These are phyloP conservation scores for Calonectria multiphialidica DNA, from an alignment of 2,329 filamentous ascomycete species.

Conservation along the genomic window DNA sequence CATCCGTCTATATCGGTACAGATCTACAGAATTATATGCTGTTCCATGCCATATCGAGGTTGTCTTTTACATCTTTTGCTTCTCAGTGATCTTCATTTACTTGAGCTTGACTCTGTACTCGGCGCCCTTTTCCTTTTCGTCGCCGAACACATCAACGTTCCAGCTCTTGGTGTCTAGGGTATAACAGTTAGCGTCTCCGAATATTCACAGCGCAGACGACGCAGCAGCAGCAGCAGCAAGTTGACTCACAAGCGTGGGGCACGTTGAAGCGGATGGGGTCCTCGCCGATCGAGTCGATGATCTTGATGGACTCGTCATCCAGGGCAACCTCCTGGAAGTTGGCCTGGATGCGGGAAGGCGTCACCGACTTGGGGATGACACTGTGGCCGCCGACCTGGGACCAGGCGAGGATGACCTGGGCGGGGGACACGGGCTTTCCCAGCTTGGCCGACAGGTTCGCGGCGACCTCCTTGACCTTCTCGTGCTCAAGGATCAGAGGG, in stretches of 20 bases:
- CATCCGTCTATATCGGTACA: neutral
- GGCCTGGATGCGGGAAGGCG: slow-evolving; percentile 72
- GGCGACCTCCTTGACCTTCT: slow-evolving; percentile 67
- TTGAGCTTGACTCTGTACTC: neutral
- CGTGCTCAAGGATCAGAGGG: slow-evolving; percentile 68
- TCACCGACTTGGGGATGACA: slow-evolving; percentile 85
- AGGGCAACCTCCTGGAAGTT: slow-evolving; percentile 79
- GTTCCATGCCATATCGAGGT: neutral
- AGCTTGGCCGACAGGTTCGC: slow-evolving; percentile 53
- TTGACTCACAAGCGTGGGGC: neutral
- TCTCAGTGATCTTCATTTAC: neutral
- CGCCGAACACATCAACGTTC: neutral
- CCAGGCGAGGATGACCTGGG: slow-evolving; percentile 69
- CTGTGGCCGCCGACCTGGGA: slow-evolving; percentile 69
- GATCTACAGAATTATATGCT: neutral
- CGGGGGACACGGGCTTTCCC: slow-evolving; percentile 54
- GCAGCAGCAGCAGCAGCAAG: neutral
- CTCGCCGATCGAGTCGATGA: neutral
- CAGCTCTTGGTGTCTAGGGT: neutral
- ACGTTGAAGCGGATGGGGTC: neutral
- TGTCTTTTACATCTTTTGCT: neutral
- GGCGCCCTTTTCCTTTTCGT: neutral
- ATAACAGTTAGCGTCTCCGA: neutral
- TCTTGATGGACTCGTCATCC: slow-evolving; percentile 63
- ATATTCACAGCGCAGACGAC: neutral